Conservation (phyloP, 495 filamentous ascomycete species). For the Thermothielavioides terrestris region DNA sequence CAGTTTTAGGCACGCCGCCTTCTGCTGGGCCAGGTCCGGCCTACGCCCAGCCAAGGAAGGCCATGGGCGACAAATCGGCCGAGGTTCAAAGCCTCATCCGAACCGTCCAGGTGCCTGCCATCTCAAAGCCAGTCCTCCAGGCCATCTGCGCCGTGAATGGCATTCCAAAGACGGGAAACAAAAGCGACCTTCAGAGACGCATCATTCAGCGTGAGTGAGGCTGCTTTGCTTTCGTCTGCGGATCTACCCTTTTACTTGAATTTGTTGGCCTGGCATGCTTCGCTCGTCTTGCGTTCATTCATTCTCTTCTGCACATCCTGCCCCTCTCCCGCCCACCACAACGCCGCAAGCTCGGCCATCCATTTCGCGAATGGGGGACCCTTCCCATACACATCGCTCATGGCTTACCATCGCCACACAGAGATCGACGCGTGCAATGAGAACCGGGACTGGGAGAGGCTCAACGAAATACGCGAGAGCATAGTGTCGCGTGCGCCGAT, state of each 20-base stretch:
- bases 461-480: conserved; percentile 20
- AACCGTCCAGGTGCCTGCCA: conserved; percentile 21
- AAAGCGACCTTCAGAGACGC: conserved; percentile 66
- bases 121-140: conserved; percentile 65
- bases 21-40: not conserved
- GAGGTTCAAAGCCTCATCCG: conserved; percentile 37
- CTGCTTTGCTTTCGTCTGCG: not conserved
- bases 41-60: not conserved
- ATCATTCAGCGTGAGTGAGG: conserved; percentile 55
- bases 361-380: too few relatives aligned
- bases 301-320: not conserved
- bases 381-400: too few relatives aligned
- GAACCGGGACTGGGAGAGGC: conserved; percentile 12
- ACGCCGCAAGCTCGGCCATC: too few relatives aligned
- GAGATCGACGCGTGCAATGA: conserved; percentile 14
- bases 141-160: conserved; percentile 60
- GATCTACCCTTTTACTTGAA: too few relatives aligned
- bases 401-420: conserved; percentile 7
- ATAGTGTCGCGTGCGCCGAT: conserved; percentile 8
- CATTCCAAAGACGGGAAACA: conserved; percentile 67
- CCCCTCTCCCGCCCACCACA: not conserved
- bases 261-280: too few relatives aligned
- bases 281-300: not conserved
- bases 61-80: conserved; percentile 5
- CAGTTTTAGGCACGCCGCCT: not conserved